These are phyloP conservation scores for Pseudopithomyces maydicus DNA, from an alignment of 2,329 filamentous ascomycete genomes.

Conservation along the genomic window DNA sequence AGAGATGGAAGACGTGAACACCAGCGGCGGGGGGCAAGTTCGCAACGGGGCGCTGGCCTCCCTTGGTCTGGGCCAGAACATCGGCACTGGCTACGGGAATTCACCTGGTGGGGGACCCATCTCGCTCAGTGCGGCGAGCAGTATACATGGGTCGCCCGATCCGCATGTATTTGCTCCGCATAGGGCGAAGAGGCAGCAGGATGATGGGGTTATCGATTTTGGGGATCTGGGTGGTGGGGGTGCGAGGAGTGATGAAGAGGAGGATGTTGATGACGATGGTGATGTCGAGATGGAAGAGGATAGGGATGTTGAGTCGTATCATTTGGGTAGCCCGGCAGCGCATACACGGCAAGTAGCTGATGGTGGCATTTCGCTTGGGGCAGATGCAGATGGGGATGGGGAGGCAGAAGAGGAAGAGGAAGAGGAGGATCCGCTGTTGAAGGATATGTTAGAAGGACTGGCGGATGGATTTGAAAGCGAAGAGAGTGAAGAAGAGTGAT, in stretches of 20 bases:
- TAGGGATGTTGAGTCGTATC: conserved; percentile 39
- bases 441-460: conserved; percentile 50
- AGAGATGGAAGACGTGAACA: conserved; percentile 19
- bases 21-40: conserved; percentile 17
- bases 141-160: conserved; percentile 34
- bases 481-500: conserved; percentile 52
- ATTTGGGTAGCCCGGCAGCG: conserved; percentile 38
- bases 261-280: conserved; percentile 25
- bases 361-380: conserved; percentile 10
- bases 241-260: conserved; percentile 36
- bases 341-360: neutral
- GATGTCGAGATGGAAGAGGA: conserved; percentile 34
- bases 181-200: conserved; percentile 14
- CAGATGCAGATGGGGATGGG: conserved; percentile 11
- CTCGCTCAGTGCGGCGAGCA: conserved; percentile 50
- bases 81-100: conserved; percentile 29
- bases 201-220: conserved; percentile 44
- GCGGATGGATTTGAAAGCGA: conserved; percentile 45
- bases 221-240: conserved; percentile 35
- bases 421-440: conserved; percentile 51
- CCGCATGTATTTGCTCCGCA: conserved; percentile 20
- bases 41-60: conserved; percentile 27
- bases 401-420: conserved; percentile 36
- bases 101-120: conserved; percentile 48
- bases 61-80: conserved; percentile 30